These are phyloP conservation scores for Misopates orontium DNA, from an alignment of 257 asterid genomes.

Conservation along the genomic window DNA sequence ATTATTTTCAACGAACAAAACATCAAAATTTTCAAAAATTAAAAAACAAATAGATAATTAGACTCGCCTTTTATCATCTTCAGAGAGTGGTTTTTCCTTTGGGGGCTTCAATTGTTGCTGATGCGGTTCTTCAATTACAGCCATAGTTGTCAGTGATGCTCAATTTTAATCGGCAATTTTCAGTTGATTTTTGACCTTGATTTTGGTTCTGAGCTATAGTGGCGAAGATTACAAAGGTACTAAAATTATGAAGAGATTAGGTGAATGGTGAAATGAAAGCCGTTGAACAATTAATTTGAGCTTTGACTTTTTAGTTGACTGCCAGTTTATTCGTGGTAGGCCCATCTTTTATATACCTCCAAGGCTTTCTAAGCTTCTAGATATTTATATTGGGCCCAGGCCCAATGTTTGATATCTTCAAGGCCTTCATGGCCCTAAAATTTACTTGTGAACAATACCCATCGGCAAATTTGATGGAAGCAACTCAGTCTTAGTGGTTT, in stretches of 20 bases:
- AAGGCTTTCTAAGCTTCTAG: neutral
- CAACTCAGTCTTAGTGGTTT: no score
- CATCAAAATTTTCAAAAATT: neutral
- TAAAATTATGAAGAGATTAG: slow-evolving; percentile 21
- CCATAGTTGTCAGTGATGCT: no score
- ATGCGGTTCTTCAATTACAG: slow-evolving; percentile 53
- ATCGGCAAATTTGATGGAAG: no score
- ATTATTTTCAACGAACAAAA: neutral
- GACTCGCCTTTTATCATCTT: slow-evolving; percentile 71
- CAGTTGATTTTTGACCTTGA: slow-evolving; percentile 11
- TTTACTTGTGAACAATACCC: no score
- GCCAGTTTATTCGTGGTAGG: no score
- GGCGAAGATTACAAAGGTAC: slow-evolving; percentile 45
- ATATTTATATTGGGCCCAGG: neutral
- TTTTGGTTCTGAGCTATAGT: slow-evolving; percentile 8
- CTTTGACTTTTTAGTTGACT: no score
- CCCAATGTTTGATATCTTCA: no score
- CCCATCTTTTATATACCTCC: neutral
- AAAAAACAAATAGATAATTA: neutral
- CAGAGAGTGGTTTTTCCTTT: slow-evolving; percentile 66
- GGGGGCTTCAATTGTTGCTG: slow-evolving; percentile 48
- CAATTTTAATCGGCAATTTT: no score
- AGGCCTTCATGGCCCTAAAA: no score
- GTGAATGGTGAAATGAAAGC: slow-evolving; percentile 20
- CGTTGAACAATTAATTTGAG: slow-evolving; percentile 5